Base-by-base conservation (phyloP, 805 yeast species). In the Wickerhamiella sorbophila region DNA sequence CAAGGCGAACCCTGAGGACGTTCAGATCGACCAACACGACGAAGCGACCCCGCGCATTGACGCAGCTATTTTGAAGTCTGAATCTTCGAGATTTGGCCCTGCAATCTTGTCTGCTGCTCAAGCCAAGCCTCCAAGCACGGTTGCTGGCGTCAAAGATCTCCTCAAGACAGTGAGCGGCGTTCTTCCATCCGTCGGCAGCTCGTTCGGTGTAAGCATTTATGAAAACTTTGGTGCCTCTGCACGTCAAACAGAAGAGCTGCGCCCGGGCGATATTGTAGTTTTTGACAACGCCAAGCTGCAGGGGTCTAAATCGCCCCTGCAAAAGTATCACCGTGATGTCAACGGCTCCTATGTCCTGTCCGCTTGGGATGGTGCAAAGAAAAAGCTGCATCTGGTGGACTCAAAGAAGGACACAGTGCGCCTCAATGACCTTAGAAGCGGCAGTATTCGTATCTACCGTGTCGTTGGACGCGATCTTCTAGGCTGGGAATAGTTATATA, bases 201-300 rank as follows among this genome's bases (percentile, higher is more conserved):
- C 37, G 14, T 34, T 34, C 21, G 41, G 33, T 14, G 29, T 14
- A 3, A 34, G 15, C 18, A 68, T 80, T 46, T 86, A 77, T 60
- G 64, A 67, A 48, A 80, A 71, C 50, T 49, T 62, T 52, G 69
- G 66, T 45, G 69, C 74, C 36, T 52, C 65, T 5, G 70, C 75
- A 5, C 61, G 68, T 14, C 75, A 71, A 49, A 52, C 62, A 24
- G 85, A 75, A 42, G 80, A 75, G 33, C 71, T 86, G 42, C 68
- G 72, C 38, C 78, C 93, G 0, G 98, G 98, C 45, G 97, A 91
- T 58, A 68, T 88, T 8, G 60, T 85, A 33, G 81, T 85, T 40
- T 71, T 85, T 47, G 72, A 77, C 52, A 75, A 75, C 43, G 95
- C 85, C 5, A 71, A 71, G 46, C 87, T 88, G 61, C 74, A 72